These are phyloP conservation scores for Cladochytrium replicatum DNA, from an alignment of 192 early-diverging fungal species.

Conservation along the genomic window DNA sequence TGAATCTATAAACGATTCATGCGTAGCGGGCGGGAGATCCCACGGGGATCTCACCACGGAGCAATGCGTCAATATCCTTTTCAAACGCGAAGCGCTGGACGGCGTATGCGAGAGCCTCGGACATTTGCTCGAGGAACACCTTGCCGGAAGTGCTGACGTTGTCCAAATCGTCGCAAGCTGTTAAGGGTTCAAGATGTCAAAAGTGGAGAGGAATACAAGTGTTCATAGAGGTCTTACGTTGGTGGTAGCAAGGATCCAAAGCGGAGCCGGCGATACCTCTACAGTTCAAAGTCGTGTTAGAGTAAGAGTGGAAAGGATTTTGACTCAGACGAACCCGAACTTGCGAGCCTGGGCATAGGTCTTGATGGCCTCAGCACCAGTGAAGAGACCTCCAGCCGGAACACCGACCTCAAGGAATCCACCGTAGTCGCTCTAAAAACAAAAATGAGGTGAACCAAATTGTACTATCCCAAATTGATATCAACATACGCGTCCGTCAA, in stretches of 20 bases:
- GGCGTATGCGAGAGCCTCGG: background rate
- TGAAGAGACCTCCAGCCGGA: slow-evolving; percentile 26
- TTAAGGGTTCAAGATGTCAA: no score
- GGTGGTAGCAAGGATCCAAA: slow-evolving; percentile 34
- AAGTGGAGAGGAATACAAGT: no score
- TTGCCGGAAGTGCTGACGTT: background rate
- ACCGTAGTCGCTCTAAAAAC: slow-evolving; percentile 12
- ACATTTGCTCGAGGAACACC: background rate
- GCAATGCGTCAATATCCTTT: background rate
- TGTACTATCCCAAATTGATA: background rate
- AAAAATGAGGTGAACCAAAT: background rate
- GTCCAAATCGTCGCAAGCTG: background rate
- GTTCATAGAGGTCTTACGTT: background rate
- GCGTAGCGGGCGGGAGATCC: no score
- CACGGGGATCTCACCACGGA: background rate
- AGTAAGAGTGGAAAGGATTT: background rate
- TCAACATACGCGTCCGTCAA: slow-evolving; percentile 19
- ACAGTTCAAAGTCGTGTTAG: background rate
- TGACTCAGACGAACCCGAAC: slow-evolving; percentile 11
- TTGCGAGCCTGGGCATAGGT: slow-evolving; percentile 12
- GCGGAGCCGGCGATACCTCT: slow-evolving; percentile 21
- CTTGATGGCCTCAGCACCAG: slow-evolving; percentile 18
- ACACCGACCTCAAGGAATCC: slow-evolving; percentile 20
- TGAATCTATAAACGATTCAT: no score
- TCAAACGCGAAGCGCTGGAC: background rate